A percentile compares a stretch with the other conserved stretches of the same genome.
phyloP scores from a whole-genome alignment of 441 rosid genomes.

The Aquilaria agallochum region DNA sequence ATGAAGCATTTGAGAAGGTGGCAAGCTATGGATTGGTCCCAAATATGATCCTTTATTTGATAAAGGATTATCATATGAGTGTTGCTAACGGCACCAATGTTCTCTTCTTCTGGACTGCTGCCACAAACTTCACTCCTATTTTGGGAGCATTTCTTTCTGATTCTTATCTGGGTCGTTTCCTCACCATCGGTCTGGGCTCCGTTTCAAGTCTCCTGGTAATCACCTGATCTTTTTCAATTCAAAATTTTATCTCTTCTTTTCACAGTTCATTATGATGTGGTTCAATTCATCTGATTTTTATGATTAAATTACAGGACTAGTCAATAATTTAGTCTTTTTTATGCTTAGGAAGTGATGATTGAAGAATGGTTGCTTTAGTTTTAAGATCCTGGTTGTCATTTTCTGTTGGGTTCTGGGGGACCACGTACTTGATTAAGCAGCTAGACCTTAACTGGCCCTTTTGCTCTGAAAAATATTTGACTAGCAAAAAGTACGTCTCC shows the following conservation, averaged over 20 bases:
- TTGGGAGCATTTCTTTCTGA: conserved; percentile 79
- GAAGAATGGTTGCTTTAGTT: too few relatives aligned
- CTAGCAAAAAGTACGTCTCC: too few relatives aligned
- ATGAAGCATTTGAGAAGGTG: conserved; percentile 78
- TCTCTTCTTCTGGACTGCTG: conserved; percentile 72
- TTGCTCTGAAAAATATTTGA: too few relatives aligned
- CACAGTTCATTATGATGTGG: too few relatives aligned
- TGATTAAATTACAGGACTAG: too few relatives aligned
- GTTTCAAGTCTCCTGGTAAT: conserved; percentile 57
- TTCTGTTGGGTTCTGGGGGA: too few relatives aligned
- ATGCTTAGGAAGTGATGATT: too few relatives aligned
- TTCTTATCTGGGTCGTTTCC: conserved; percentile 77
- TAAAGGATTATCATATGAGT: conserved; percentile 45
- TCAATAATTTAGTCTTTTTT: too few relatives aligned
- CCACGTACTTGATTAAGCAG: too few relatives aligned
- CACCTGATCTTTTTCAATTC: not conserved
- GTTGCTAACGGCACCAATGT: conserved; percentile 48
- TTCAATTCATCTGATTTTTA: too few relatives aligned
- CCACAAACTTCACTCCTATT: conserved; percentile 62
- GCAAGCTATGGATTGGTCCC: conserved; percentile 72
- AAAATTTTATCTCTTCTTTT: not conserved
- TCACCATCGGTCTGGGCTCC: conserved; percentile 65
- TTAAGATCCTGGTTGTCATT: too few relatives aligned
- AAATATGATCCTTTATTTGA: conserved; percentile 75
- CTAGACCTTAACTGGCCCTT: too few relatives aligned